Evolutionary conservation across 345 rosid species (phyloP).

Genomic region (Sonneratia alba): DNA sequence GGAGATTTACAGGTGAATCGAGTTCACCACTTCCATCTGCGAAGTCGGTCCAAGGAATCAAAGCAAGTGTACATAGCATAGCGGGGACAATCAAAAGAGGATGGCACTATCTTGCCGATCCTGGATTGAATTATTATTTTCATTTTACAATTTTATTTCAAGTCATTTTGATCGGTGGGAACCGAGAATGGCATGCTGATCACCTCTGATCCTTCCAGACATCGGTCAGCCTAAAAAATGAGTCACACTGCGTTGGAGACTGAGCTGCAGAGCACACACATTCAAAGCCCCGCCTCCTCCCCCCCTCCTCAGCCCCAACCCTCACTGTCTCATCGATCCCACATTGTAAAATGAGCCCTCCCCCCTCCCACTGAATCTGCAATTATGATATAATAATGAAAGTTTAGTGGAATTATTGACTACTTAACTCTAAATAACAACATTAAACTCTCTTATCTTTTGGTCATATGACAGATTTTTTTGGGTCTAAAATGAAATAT

Average conservation of each 20-base stretch:
- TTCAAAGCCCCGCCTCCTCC: not conserved
- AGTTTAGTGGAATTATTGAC: not conserved
- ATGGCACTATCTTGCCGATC: too few relatives aligned
- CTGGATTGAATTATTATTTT: not conserved
- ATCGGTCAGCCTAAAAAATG: not conserved
- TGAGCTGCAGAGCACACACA: conserved; percentile 5
- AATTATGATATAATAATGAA: not conserved
- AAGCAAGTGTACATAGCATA: too few relatives aligned
- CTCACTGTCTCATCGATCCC: not conserved
- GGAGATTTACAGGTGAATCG: too few relatives aligned
- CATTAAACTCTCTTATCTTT: too few relatives aligned
- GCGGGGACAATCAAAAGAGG: too few relatives aligned
- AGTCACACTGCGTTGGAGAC: not conserved
- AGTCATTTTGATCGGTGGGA: not conserved
- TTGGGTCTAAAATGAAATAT: too few relatives aligned
- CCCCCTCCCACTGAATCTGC: not conserved
- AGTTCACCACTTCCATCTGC: too few relatives aligned
- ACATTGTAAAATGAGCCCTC: conserved; percentile 3
- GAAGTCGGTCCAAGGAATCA: too few relatives aligned
- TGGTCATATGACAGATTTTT: too few relatives aligned
- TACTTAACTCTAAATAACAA: not conserved
- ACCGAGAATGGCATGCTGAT: conserved; percentile 2
- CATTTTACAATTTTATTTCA: not conserved
- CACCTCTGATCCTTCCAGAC: conserved; percentile 5
- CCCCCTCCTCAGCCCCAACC: conserved; percentile 7